phyloP scores from a whole-genome alignment of 768 basidiomycete species.

The Gyrodon lividus region DNA sequence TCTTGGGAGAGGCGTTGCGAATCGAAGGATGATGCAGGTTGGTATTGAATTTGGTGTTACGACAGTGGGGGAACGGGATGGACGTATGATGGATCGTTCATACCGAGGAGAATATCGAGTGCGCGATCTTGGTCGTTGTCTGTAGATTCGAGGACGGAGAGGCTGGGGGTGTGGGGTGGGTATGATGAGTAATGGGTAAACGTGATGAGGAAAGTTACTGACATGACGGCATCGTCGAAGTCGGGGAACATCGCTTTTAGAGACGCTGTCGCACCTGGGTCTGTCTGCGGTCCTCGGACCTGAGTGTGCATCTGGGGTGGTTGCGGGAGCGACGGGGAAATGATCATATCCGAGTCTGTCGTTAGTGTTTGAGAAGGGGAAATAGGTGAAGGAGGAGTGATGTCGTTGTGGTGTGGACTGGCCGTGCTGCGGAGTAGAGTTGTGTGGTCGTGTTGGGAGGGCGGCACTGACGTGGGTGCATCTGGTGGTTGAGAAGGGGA shows the following conservation, averaged over 20 bases:
- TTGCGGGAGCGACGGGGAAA: constrained; percentile 18
- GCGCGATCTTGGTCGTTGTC: constrained; percentile 71
- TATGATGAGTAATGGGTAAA: neutral
- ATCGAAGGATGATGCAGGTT: constrained; percentile 24
- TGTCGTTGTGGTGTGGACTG: neutral
- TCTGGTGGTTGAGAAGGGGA: neutral
- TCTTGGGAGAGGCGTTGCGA: constrained; percentile 45
- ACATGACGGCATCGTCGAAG: constrained; percentile 75
- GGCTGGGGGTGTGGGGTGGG: constrained; percentile 33
- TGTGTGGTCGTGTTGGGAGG: neutral
- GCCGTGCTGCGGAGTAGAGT: neutral
- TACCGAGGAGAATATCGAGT: constrained; percentile 73
- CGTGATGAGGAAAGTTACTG: constrained; percentile 23
- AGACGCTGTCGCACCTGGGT: constrained; percentile 24
- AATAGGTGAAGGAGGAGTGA: neutral
- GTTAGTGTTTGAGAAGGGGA: neutral
- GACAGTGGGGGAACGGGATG: constrained; percentile 27
- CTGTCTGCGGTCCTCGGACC: neutral
- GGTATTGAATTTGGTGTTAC: neutral
- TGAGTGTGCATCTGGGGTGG: constrained; percentile 1
- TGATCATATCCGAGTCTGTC: constrained; percentile 12
- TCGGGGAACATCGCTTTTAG: constrained; percentile 76
- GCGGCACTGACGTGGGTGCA: neutral
- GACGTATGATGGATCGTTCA: constrained; percentile 81
- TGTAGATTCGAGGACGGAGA: constrained; percentile 72